Evolutionary conservation across 2,329 filamentous ascomycete genomes (phyloP), one percentile per base, ranked within the genome.

Genomic region (Xylaria sp.): DNA sequence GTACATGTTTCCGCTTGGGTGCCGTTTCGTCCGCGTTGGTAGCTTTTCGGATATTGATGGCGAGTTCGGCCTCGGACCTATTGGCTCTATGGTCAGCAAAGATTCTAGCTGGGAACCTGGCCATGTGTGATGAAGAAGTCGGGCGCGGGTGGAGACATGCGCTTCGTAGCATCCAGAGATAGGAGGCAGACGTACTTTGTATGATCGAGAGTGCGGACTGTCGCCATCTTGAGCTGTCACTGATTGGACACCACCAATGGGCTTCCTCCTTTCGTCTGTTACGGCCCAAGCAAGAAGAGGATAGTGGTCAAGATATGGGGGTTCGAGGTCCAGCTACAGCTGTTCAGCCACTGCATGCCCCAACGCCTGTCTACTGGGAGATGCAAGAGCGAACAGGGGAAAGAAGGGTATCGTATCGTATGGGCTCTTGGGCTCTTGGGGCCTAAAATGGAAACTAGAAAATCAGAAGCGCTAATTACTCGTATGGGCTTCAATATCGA

Each of bases 1-100:
- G 90, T 54, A 99, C 94, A 89, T 99, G 94, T 77, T 99, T 99
- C 67, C 85, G 82, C 72, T 88, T 88, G 37, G 85, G 85, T 6
- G 85, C 85, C 1, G 85, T 83, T 71, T 89, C 86, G 63, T 89
- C 86, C 66, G 78, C 78, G 66, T 79, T 88, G 47, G 86, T 89
- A 17, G 86, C 86, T 70, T 89, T 89, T 69, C 82, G 81, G 64
- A 89, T 89, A 72, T 87, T 87, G 72, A 89, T 83, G 55, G 84
- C 80, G 62, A 89, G 80, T 71, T 89, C 86, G 64, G 82, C 80
- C 69, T 89, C 86, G 68, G 85, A 86, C 69, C 86, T 89, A 66
- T 56, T 38, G 40, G 56, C 9, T 37, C 48, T 19, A 16, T 40
- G 16, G 48, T 60, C 40, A 62, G 54, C 22, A 17, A 22, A 29